Evolutionary conservation across 2,329 filamentous ascomycete species (phyloP).

Genomic region (Nothopassalora personata): DNA sequence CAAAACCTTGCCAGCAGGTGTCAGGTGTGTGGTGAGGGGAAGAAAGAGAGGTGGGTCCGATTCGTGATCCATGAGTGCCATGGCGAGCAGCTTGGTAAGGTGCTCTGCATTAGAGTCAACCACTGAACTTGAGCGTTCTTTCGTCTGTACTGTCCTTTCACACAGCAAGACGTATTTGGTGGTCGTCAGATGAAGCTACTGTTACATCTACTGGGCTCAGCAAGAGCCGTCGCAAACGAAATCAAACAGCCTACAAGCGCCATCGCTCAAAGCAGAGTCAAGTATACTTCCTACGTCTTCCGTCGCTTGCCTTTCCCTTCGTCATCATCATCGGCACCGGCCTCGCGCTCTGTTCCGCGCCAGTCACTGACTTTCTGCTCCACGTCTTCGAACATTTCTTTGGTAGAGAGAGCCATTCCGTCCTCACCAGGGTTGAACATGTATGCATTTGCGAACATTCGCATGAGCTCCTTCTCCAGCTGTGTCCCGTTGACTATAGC

Average conservation of each 20-base stretch:
- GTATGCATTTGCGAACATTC: slow-evolving; percentile 96
- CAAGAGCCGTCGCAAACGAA: background rate
- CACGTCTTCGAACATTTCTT: slow-evolving; percentile 84
- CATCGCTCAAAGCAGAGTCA: background rate
- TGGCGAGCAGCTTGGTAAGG: too few species aligned
- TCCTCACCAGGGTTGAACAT: slow-evolving; percentile 98
- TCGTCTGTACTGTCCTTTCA: background rate
- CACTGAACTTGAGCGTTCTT: too few species aligned
- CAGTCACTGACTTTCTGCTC: slow-evolving; percentile 72
- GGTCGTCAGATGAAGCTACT: background rate
- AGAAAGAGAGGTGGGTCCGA: too few species aligned
- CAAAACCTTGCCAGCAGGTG: background rate
- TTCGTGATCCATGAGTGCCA: too few species aligned
- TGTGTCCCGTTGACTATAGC: slow-evolving; percentile 91
- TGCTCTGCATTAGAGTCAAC: too few species aligned
- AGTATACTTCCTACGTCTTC: slow-evolving; percentile 10
- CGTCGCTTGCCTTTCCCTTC: slow-evolving; percentile 26
- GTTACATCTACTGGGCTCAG: background rate
- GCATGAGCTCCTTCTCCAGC: slow-evolving; percentile 84
- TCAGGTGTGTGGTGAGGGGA: too few species aligned
- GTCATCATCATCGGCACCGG: slow-evolving; percentile 24
- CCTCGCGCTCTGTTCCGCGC: slow-evolving; percentile 60
- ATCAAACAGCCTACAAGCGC: background rate
- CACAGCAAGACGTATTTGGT: background rate
- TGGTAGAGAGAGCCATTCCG: slow-evolving; percentile 78